Base-by-base conservation (phyloP, 2,329 filamentous ascomycete genomes). In the Pestalotiopsis fici region DNA sequence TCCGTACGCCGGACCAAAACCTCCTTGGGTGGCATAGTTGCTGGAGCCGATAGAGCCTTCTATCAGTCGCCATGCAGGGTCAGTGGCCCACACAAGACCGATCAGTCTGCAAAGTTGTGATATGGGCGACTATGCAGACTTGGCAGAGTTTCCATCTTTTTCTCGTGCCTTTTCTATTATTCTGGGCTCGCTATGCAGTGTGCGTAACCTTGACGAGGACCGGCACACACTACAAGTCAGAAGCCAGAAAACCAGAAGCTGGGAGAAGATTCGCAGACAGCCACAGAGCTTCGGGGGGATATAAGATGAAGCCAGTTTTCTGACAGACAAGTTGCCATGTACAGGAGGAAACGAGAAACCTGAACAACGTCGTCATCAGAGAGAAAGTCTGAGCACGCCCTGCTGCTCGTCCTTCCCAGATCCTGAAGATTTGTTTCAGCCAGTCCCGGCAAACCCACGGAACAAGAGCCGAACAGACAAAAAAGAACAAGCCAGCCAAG, bases 371-470 rank as follows among this genome's bases (percentile, higher is more conserved):
- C 55, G 27, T 50, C 43, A 50, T 50, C 15, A 21, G 18, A 9
- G n/a, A n/a, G 18, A 50, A 50, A n/a, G n/a, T 11, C 43, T 50
- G 43, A 50, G 43, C 43, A 50, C 5, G 43, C n/a, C n/a, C n/a
- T n/a, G n/a, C n/a, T n/a, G n/a, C n/a, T 50, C 21, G 18, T 21
- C 18, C 55, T 31, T 27, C 23, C 23, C 55, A 60, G n/a, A 13
- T 31, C 57, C 28, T 60, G 57, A 60, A 60, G 57, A 31, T 60
- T n/a, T 27, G 27, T 60, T 60, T 60, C 55, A 57, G 55, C 55
- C 27, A 21, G 43, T 21, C 43, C 43, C 43, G 18, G 43, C 18
- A 7, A 50, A n/a, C n/a, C 43, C 43, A 18, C n/a, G 21, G 43
- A 50, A 21, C 43, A 50, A 7, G 18, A 50, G 43, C 43, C 18